Evolutionary conservation across 1,284 basidiomycete species (phyloP), one percentile per base, ranked within the genome.

Genomic region (Ceratobasidium sp.): DNA sequence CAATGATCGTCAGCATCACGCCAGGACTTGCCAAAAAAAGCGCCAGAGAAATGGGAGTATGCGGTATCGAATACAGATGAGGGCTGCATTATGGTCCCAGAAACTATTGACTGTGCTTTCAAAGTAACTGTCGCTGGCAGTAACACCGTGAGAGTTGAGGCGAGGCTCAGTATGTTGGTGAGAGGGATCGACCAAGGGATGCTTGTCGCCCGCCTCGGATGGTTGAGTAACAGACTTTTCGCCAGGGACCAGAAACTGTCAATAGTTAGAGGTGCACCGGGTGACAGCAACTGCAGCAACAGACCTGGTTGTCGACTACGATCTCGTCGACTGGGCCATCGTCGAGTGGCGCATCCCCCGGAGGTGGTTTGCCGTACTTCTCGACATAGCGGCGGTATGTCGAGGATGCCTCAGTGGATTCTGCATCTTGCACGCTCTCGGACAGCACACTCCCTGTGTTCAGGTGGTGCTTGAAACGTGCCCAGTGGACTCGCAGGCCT

Each of bases 221-320:
- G 31, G 79, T 76, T 78, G 77, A 24, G 76, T 76, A 41, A 74
- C 61, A 31, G 72, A 76, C 29, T 68, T 76, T 27, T 49, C 74
- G 16, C 61, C 58, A 16, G 71, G 73, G 2, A 63, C 37, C 27
- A 61, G 61, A 74, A 77, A 66, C 66, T 71, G 46, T 29, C 16
- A 22, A 24, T 24, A 37, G 34, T 34, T 37, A 41, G 48, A 1
- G 3, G 24, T 4, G 27, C 31, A 75, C 59, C 72, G 61, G 46
- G 34, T 63, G 29, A 19, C 34, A 61, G 8, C 19, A 54, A 56
- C 6, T 29, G 19, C 34, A 29, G 16, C 31, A 22, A 75, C 58
- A 54, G 14, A 64, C 74, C 74, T 84, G 81, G 58, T 90, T 86
- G 81, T 92, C 90, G 19, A 92, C 89, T 19, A 92, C 87, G 19